phyloP scores from a whole-genome alignment of 1,139 yeast genomes.

The Sporopachydermia cereana region DNA sequence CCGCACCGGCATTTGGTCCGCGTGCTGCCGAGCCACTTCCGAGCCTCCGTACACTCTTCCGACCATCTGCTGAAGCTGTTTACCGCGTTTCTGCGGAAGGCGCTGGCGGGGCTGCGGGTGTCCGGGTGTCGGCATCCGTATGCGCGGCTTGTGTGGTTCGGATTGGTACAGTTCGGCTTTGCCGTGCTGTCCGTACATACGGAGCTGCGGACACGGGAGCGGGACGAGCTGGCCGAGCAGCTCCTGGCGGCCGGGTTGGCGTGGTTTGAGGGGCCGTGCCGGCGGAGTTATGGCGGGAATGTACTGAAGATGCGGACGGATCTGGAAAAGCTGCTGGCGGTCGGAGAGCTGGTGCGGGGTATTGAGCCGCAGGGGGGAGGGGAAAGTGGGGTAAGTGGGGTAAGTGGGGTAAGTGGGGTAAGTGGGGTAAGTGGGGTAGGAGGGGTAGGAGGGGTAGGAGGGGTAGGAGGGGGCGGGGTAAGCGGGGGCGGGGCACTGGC shows the following conservation, averaged over 20 bases:
- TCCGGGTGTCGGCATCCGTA: constrained; percentile 73
- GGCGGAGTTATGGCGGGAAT: constrained; percentile 83
- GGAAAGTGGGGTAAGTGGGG: constrained; percentile 12
- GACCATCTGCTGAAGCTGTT: constrained; percentile 59
- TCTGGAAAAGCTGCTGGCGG: constrained; percentile 41
- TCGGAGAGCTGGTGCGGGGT: constrained; percentile 24
- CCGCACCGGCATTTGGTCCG: constrained; percentile 64
- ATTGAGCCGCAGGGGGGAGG: not conserved
- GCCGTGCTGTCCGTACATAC: constrained; percentile 50
- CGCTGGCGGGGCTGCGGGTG: constrained; percentile 38
- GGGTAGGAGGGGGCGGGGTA: too few species aligned
- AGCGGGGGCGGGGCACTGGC: constrained; percentile 8
- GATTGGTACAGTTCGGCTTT: constrained; percentile 56
- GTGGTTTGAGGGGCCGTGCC: constrained; percentile 60
- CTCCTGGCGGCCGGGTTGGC: constrained; percentile 58
- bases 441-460: too few species aligned
- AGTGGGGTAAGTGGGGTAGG: constrained; percentile 56
- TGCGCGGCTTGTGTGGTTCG: constrained; percentile 65
- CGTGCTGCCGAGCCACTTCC: constrained; percentile 70
- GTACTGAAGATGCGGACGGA: constrained; percentile 62
- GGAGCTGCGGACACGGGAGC: constrained; percentile 36
- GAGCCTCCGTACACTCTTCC: constrained; percentile 68
- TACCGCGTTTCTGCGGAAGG: constrained; percentile 47
- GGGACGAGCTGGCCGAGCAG: constrained; percentile 34
- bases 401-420: constrained; percentile 38